Evolutionary conservation across 768 basidiomycete genomes (phyloP).

Genomic region (Cystofilobasidium macerans): DNA sequence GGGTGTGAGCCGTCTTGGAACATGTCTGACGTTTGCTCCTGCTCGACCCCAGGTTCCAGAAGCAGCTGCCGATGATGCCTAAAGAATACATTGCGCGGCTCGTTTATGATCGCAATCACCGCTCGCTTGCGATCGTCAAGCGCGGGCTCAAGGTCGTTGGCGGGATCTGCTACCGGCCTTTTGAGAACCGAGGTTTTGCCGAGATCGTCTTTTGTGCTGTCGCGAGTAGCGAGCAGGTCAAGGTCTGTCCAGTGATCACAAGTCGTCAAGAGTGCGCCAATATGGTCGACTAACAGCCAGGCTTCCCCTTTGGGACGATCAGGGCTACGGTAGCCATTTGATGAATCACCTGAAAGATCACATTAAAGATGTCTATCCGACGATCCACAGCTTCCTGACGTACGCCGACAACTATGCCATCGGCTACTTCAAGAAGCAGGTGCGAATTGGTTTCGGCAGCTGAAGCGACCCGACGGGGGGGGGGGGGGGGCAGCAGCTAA

Average conservation of each 20-base stretch:
- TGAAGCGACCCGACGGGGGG: too few species aligned
- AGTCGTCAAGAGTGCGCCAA: neutral
- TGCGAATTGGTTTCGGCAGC: constrained; percentile 22
- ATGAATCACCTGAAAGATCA: constrained; percentile 98
- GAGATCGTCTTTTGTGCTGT: constrained; percentile 99
- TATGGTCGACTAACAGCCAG: neutral
- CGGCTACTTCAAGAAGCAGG: constrained; percentile 96
- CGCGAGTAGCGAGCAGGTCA: constrained; percentile 90
- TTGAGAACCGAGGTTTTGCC: constrained; percentile 85
- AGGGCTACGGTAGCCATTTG: constrained; percentile 96
- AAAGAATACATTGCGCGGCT: constrained; percentile 94
- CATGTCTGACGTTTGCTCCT: too few species aligned
- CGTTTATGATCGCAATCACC: constrained; percentile 87
- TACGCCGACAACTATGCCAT: constrained; percentile 99
- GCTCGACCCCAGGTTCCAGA: constrained; percentile 52
- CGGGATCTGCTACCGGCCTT: constrained; percentile 93
- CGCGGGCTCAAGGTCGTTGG: constrained; percentile 90
- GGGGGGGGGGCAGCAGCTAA: too few species aligned
- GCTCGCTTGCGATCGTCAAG: constrained; percentile 85
- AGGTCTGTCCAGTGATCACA: constrained; percentile 59
- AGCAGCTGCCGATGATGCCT: constrained; percentile 97
- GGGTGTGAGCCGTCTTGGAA: too few species aligned
- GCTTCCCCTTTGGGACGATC: constrained; percentile 6
- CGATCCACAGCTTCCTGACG: constrained; percentile 88
- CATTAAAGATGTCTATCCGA: constrained; percentile 67